A percentile compares a stretch with the other conserved stretches of the same genome.
These are phyloP conservation scores for Osmanthus fragrans DNA, from an alignment of 257 asterid genomes.

Conservation along the genomic window DNA sequence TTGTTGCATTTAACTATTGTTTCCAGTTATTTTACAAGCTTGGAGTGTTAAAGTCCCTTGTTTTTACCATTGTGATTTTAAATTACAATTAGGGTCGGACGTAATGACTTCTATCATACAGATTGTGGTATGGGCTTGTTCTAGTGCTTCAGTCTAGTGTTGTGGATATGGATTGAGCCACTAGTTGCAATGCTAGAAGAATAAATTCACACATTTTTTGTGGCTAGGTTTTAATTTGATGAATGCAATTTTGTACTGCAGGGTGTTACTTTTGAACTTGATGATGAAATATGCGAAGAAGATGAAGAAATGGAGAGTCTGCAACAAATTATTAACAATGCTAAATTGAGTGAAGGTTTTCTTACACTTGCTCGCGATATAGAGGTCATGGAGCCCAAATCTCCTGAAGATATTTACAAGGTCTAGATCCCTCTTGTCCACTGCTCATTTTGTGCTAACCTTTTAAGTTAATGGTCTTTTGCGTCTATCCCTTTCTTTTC, in stretches of 20 bases:
- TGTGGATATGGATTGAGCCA: neutral
- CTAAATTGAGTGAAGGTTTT: constrained; percentile 84
- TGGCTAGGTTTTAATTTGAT: constrained; percentile 1
- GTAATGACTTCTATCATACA: neutral
- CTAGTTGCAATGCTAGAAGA: constrained; percentile 5
- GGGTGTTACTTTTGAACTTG: constrained; percentile 76
- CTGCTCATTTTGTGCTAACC: neutral
- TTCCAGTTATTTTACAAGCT: neutral
- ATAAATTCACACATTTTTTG: neutral
- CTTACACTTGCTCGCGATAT: constrained; percentile 97
- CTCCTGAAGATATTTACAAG: constrained; percentile 96
- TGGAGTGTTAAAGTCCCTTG: neutral
- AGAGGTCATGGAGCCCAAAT: constrained; percentile 97
- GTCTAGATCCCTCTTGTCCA: constrained; percentile 30
- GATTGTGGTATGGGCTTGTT: neutral
- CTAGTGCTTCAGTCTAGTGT: neutral
- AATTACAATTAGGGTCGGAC: neutral
- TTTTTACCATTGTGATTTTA: neutral
- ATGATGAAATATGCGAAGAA: constrained; percentile 52
- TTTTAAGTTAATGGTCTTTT: too few relatives aligned
- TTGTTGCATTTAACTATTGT: neutral
- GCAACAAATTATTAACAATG: constrained; percentile 72
- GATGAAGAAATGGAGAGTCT: constrained; percentile 75
- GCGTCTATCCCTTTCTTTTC: too few relatives aligned
- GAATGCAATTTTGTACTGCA: constrained; percentile 29